Evolutionary conservation across 129 eudicot species (phyloP).

Genomic region (carrot (Daucus carota)): DH1_v3.0 NC_030387.2:39031001-39031500

Average conservation of each 20-base stretch:
- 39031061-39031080: background rate
- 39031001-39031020: background rate
- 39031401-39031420: conserved; percentile 63
- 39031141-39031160: conserved; percentile 41
- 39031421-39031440: conserved; percentile 32
- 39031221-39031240: conserved; percentile 11
- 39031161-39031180: conserved; percentile 29
- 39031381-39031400: conserved; percentile 62
- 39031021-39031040: no score
- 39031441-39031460: conserved; percentile 52
- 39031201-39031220: conserved; percentile 13
- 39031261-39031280: background rate
- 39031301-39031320: background rate
- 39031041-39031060: no score
- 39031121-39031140: conserved; percentile 39
- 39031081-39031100: conserved; percentile 23
- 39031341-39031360: conserved; percentile 44
- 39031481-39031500: conserved; percentile 63
- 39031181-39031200: conserved; percentile 22
- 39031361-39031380: conserved; percentile 48
- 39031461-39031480: conserved; percentile 64
- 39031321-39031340: conserved; percentile 19
- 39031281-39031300: background rate
- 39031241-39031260: conserved; percentile 3
- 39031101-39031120: conserved; percentile 41